Conservation (phyloP, 2,329 filamentous ascomycete species). For the Dissoconium aciculare region DNA sequence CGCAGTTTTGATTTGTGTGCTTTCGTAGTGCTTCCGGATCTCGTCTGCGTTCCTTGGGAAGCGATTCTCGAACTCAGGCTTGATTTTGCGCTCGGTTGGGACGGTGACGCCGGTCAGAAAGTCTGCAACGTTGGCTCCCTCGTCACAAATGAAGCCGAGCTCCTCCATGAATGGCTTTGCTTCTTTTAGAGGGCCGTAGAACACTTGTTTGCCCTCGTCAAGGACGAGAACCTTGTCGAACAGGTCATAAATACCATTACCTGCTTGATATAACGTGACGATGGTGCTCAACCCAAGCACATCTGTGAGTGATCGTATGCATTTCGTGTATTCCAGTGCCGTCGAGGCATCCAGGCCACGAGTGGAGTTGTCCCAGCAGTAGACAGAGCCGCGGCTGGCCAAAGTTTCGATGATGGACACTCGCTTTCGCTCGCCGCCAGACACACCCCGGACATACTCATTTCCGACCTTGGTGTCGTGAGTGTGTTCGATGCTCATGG, state of each 20-base stretch:
- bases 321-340: constrained; percentile 39
- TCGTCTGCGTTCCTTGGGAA: constrained; percentile 32
- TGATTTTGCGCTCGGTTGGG: constrained; percentile 33
- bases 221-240: constrained; percentile 58
- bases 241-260: constrained; percentile 52
- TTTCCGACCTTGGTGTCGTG: constrained; percentile 52
- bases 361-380: constrained; percentile 54
- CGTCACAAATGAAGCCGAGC: constrained; percentile 47
- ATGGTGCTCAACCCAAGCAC: constrained; percentile 45
- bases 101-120: constrained; percentile 52
- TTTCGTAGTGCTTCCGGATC: constrained; percentile 38
- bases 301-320: constrained; percentile 49
- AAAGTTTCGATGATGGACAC: constrained; percentile 54
- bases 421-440: constrained; percentile 53
- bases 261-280: constrained; percentile 54
- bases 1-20: constrained; percentile 33
- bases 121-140: constrained; percentile 50
- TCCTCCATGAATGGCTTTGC: constrained; percentile 51
- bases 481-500: constrained; percentile 45
- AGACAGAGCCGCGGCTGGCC: constrained; percentile 42
- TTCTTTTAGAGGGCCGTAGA: constrained; percentile 44
- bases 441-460: constrained; percentile 50
- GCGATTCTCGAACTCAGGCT: constrained; percentile 28
- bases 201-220: constrained; percentile 51
- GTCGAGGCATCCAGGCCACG: constrained; percentile 51